These are phyloP conservation scores for Bacidia gigantensis DNA, from an alignment of 495 filamentous ascomycete species.

Conservation along the genomic window DNA sequence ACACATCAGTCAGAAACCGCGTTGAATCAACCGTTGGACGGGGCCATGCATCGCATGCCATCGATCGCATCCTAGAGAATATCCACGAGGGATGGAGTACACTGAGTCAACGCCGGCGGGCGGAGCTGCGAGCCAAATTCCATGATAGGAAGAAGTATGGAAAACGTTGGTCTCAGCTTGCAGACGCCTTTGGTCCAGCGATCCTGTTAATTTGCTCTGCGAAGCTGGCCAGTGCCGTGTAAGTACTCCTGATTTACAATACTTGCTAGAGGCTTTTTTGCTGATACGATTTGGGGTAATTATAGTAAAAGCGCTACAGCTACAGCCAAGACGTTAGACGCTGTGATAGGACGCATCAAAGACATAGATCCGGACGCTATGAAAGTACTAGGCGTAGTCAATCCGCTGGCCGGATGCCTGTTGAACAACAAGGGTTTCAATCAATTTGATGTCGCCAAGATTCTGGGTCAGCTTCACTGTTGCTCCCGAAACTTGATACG, in stretches of 20 bases:
- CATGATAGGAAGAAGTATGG: background rate
- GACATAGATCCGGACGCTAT: background rate
- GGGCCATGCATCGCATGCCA: background rate
- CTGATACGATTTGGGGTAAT: background rate
- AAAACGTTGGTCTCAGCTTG: background rate
- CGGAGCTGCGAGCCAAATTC: background rate
- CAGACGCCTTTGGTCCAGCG: no score
- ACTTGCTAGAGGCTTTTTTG: background rate
- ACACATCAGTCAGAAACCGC: no score
- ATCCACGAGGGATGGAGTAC: background rate
- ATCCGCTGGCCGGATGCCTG: background rate
- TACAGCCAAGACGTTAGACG: background rate
- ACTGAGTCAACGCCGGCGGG: background rate
- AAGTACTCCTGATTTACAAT: background rate
- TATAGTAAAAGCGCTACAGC: background rate
- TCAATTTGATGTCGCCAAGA: background rate
- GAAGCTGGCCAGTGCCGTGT: no score
- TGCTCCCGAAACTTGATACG: no score
- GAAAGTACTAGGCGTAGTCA: background rate
- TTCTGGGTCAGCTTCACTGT: background rate
- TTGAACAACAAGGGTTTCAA: background rate
- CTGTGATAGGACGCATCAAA: background rate
- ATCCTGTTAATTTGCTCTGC: no score
- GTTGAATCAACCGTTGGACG: background rate
- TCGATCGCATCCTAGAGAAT: background rate